Evolutionary conservation across 345 rosid species (phyloP).

Genomic region (Hypericum perforatum): DNA sequence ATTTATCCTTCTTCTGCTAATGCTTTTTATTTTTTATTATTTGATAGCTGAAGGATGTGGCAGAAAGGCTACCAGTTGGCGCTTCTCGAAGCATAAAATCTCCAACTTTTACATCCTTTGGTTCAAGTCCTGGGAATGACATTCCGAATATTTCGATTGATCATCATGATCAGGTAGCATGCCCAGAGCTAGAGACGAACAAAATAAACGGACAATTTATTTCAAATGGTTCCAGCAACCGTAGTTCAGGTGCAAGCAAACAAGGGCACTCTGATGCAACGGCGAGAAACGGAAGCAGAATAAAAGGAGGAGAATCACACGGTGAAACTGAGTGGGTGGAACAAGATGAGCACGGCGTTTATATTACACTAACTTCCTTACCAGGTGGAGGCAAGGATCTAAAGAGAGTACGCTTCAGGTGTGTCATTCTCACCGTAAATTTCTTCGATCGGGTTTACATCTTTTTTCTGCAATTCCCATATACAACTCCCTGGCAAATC

Average conservation of each 20-base stretch:
- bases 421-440: not conserved
- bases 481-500: too few species aligned
- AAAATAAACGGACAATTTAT: slow-evolving; percentile 8
- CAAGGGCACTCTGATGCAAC: slow-evolving; percentile 4
- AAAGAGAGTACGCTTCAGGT: slow-evolving; percentile 25
- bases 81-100: slow-evolving; percentile 14
- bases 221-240: slow-evolving; percentile 7
- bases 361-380: slow-evolving; percentile 16
- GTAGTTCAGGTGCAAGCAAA: slow-evolving; percentile 6
- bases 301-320: slow-evolving; percentile 13
- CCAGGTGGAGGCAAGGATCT: slow-evolving; percentile 22
- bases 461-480: not conserved
- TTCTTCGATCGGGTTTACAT: not conserved
- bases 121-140: slow-evolving; percentile 7
- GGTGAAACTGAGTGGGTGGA: slow-evolving; percentile 22
- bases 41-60: slow-evolving; percentile 31
- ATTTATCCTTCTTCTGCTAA: not conserved
- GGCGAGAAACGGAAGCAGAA: slow-evolving; percentile 10
- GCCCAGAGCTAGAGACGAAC: slow-evolving; percentile 13
- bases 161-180: slow-evolving; percentile 4
- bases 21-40: not conserved
- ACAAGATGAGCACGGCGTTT: slow-evolving; percentile 19
- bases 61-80: slow-evolving; percentile 23
- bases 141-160: slow-evolving; percentile 10
- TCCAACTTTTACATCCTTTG: slow-evolving; percentile 6